Conservation (phyloP, 1,284 basidiomycete genomes). For the Polyporus tsugae region DNA sequence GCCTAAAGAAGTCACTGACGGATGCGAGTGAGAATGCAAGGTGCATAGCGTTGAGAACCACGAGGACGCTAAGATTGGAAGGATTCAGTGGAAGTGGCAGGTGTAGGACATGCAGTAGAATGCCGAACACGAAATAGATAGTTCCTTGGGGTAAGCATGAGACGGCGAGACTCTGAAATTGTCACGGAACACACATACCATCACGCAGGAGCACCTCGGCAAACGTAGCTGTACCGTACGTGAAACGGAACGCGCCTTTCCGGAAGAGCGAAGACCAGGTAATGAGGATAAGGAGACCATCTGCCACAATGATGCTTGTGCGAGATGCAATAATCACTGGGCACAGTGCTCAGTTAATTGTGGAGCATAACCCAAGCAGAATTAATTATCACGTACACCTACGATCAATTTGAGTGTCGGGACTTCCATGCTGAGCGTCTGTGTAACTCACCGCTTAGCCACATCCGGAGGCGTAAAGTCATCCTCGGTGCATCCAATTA, state of each 20-base stretch:
- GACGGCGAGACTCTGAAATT: neutral
- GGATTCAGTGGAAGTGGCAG: neutral
- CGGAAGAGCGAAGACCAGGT: neutral
- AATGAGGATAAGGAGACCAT: neutral
- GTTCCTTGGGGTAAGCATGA: neutral
- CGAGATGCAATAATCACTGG: no score
- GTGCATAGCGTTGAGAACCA: constrained; percentile 14
- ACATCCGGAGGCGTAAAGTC: no score
- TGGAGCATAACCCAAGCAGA: no score
- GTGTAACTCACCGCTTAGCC: no score
- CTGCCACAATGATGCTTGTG: neutral
- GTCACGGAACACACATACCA: neutral
- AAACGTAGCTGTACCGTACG: neutral
- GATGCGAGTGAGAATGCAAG: constrained; percentile 8
- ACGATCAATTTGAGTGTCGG: no score
- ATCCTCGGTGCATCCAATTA: no score
- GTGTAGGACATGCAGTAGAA: no score
- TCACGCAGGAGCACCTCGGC: neutral
- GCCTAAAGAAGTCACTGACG: neutral
- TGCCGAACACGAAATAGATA: constrained; percentile 11
- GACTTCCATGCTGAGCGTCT: no score
- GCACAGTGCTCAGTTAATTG: no score
- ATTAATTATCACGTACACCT: no score
- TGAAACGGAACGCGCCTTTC: neutral
- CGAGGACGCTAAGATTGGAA: neutral